Conservation (phyloP, 495 filamentous ascomycete species). For the Saxispiralis lemnorum region DNA sequence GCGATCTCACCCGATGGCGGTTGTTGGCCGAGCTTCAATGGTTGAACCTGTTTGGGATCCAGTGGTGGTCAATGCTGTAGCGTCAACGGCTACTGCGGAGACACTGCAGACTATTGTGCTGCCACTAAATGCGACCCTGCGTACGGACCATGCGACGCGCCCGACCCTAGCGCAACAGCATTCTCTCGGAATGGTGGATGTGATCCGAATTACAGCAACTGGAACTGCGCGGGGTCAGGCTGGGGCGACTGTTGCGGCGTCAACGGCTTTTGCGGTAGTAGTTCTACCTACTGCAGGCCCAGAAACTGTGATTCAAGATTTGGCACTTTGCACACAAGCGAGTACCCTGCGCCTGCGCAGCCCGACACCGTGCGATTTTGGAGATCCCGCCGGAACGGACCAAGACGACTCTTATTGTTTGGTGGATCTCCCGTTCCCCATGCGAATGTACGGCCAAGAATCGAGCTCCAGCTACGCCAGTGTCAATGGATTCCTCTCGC, state of each 20-base stretch:
- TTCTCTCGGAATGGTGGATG: neutral
- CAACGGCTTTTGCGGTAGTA: neutral
- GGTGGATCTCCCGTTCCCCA: conserved; percentile 12
- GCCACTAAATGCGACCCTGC: too few species aligned
- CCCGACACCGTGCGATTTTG: conserved; percentile 12
- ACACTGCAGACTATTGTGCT: too few species aligned
- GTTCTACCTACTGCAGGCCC: conserved; percentile 1
- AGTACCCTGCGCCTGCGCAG: conserved; percentile 9
- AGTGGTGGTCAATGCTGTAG: too few species aligned
- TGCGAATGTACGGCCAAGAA: conserved; percentile 7
- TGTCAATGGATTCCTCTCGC: conserved; percentile 15
- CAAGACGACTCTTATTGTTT: conserved; percentile 15
- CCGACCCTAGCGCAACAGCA: neutral
- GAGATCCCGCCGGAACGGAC: conserved; percentile 5
- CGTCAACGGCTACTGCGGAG: too few species aligned
- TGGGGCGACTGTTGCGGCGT: neutral
- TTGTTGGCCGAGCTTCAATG: too few species aligned
- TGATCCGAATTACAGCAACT: neutral
- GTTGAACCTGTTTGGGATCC: too few species aligned
- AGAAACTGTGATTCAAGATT: too few species aligned
- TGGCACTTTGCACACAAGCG: too few species aligned
- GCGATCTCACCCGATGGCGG: too few species aligned
- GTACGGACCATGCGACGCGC: too few species aligned
- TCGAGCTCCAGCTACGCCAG: conserved; percentile 4
- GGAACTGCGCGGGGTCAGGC: neutral